A percentile compares a stretch with the other conserved stretches of the same genome.
Evolutionary conservation across 352 stramenopile genomes (phyloP).

Genomic region (Globisporangium orthogonon): DNA sequence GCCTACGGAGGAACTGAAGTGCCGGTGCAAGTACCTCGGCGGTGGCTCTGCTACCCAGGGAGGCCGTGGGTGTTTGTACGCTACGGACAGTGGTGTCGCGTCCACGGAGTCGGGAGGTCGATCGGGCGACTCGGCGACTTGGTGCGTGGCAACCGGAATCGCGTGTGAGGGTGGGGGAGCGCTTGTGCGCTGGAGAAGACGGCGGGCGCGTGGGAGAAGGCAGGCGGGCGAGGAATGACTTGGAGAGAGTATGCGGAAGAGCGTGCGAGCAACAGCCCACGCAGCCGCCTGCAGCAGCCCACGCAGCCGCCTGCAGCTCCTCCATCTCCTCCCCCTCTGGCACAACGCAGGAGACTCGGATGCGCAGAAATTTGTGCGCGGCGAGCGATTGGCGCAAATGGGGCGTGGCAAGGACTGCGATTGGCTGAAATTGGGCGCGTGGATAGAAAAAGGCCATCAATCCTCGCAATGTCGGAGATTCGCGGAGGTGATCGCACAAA

Average conservation of each 20-base stretch:
- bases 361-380: background rate
- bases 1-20: too few species aligned
- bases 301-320: constrained; percentile 1
- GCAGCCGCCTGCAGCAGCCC: background rate
- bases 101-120: background rate
- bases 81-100: too few species aligned
- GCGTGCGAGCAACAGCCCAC: too few species aligned
- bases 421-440: constrained; percentile 4
- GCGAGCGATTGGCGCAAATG: background rate
- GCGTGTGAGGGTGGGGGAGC: background rate
- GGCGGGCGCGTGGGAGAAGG: background rate
- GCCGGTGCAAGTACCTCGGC: too few species aligned
- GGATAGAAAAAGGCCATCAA: background rate
- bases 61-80: too few species aligned
- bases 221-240: background rate
- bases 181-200: background rate
- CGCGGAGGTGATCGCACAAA: too few species aligned
- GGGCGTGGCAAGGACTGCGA: background rate
- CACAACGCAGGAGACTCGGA: constrained; percentile 1
- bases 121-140: background rate
- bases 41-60: too few species aligned
- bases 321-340: constrained; percentile 6
- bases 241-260: constrained; percentile 3
- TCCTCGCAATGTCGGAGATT: too few species aligned
- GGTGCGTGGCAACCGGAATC: background rate